Percentiles rank a stretch among this genome's conserved stretches.
These are phyloP conservation scores for Candida nanaspora DNA, from an alignment of 805 yeast species.

Conservation along the genomic window DNA sequence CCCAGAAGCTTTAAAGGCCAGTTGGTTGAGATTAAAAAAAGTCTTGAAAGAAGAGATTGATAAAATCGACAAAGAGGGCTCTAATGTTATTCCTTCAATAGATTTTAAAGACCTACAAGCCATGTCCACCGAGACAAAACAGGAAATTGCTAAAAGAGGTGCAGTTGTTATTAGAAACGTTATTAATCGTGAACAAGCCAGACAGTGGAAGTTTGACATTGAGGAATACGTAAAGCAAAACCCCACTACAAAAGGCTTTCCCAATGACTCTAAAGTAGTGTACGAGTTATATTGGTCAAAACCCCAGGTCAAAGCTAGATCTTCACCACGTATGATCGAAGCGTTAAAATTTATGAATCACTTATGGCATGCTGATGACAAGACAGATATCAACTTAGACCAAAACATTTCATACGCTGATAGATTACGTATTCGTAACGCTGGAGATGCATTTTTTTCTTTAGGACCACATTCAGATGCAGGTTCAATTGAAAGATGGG, in stretches of 20 bases:
- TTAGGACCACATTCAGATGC: conserved; percentile 35
- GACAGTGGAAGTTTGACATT: conserved; percentile 10
- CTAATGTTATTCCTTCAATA: conserved; percentile 11
- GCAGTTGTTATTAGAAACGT: conserved; percentile 25
- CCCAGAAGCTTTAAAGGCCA: conserved; percentile 15
- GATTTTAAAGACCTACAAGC: conserved; percentile 12
- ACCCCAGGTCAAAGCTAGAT: conserved; percentile 30
- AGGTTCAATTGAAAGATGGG: conserved; percentile 40
- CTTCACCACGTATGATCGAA: conserved; percentile 26
- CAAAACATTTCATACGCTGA: conserved; percentile 33
- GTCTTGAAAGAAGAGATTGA: conserved; percentile 15
- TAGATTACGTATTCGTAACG: conserved; percentile 31
- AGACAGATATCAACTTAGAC: conserved; percentile 19
- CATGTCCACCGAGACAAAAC: conserved; percentile 2
- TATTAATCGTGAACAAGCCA: conserved; percentile 19
- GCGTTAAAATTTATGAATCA: conserved; percentile 14
- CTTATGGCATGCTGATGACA: conserved; percentile 5
- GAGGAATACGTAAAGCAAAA: conserved; percentile 21
- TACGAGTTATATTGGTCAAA: conserved; percentile 32
- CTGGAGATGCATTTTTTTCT: conserved; percentile 26
- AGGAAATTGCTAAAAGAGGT: conserved; percentile 17
- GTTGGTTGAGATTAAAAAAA: conserved; percentile 22
- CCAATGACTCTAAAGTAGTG: conserved; percentile 16
- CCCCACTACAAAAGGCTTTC: conserved; percentile 24
- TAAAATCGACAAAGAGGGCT: conserved; percentile 15